Evolutionary conservation across 2,329 filamentous ascomycete species (phyloP), one percentile per base, ranked within the genome.

Genomic region (Xylariaceae sp.): DNA sequence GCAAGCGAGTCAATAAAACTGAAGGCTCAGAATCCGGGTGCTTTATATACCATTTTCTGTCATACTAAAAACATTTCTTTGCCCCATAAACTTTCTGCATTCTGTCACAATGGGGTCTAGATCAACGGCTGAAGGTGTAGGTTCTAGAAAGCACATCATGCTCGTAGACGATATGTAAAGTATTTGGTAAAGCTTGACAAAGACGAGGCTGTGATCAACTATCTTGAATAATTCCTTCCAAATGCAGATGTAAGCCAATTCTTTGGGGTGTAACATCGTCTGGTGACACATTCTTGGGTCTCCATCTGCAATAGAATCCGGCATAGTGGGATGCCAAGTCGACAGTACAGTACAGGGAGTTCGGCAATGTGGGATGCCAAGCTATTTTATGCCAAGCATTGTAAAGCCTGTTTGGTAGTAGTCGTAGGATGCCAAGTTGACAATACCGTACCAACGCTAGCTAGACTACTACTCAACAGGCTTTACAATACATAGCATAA

Each of bases 321-420:
- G 49, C 6, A 9, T 47, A 52, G 53, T 55, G 53, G 53, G 53
- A 52, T 52, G 53, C 53, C 53, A 55, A 55, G 53, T 47, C 16
- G 8, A 21, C 10, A 32, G 21, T 21, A 16, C 15, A 20, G 15
- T 11, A 49, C 29, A n/a, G n/a, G n/a, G n/a, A n/a, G n/a, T n/a
- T n/a, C n/a, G n/a, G n/a, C n/a, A n/a, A n/a, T n/a, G n/a, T n/a
- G n/a, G n/a, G n/a, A n/a, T n/a, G n/a, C n/a, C n/a, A n/a, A n/a
- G n/a, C n/a, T n/a, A n/a, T n/a, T n/a, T n/a, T n/a, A n/a, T n/a
- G n/a, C n/a, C n/a, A n/a, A n/a, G n/a, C n/a, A n/a, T n/a, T n/a
- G n/a, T n/a, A n/a, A n/a, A n/a, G n/a, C n/a, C n/a, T n/a, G n/a
- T n/a, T n/a, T n/a, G n/a, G n/a, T n/a, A n/a, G n/a, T n/a, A n/a